Evolutionary conservation across 208 protist genomes (phyloP).

Genomic region (Acanthamoeba triangularis): DNA sequence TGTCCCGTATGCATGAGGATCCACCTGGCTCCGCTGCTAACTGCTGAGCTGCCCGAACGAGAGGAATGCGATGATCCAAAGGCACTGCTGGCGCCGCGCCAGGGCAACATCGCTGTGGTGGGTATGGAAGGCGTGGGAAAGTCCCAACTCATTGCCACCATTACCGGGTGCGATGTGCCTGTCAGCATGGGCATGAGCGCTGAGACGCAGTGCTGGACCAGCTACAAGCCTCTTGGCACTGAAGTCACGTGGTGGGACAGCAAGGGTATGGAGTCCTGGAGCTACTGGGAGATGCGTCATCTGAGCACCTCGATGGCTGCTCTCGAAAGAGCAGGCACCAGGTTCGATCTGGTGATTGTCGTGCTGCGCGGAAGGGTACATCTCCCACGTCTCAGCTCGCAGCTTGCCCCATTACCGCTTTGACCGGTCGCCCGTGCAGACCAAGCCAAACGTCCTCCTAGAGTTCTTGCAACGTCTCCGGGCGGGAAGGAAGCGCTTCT

Average conservation of each 20-base stretch:
- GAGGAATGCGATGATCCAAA: no score
- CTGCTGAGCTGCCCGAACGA: neutral
- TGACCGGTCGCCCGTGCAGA: no score
- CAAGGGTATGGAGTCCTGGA: neutral
- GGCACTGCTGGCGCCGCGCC: no score
- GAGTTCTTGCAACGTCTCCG: neutral
- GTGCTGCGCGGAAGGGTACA: no score
- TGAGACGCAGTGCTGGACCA: neutral
- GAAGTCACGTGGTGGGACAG: neutral
- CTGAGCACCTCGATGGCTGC: neutral
- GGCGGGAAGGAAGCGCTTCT: neutral
- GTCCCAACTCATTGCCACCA: neutral
- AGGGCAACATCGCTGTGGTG: neutral
- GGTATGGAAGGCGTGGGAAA: neutral
- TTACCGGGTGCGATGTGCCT: neutral
- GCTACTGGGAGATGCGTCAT: neutral
- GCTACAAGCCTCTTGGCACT: no score
- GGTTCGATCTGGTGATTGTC: neutral
- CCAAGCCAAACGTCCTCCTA: no score
- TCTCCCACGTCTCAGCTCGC: no score
- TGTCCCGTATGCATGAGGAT: neutral
- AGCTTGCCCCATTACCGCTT: no score
- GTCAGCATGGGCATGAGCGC: neutral
- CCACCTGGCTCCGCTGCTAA: neutral
- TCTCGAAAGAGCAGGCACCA: neutral